Evolutionary conservation across 768 basidiomycete genomes (phyloP).

Genomic region (Suillus plorans): DNA sequence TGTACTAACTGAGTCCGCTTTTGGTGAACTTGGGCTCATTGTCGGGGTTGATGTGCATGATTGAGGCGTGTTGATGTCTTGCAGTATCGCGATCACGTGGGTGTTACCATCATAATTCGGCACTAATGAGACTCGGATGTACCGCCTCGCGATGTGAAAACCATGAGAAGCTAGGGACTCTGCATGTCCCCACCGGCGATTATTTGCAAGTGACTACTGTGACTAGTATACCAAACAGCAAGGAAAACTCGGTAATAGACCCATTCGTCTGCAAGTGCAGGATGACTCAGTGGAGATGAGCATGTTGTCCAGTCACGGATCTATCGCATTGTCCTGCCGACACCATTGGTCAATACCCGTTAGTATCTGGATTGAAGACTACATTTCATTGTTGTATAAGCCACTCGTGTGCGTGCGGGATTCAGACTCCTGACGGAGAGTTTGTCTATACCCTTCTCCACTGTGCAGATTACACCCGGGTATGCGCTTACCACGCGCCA

Average conservation of each 20-base stretch:
- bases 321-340: not conserved
- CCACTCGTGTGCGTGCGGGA: not conserved
- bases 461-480: not conserved
- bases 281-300: too few relatives aligned
- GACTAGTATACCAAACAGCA: too few relatives aligned
- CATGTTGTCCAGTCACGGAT: not conserved
- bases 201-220: too few relatives aligned
- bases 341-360: not conserved
- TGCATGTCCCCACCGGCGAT: too few relatives aligned
- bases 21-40: slow-evolving; percentile 10
- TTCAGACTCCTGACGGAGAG: not conserved
- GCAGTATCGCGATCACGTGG: not conserved
- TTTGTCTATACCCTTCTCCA: not conserved
- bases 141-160: too few relatives aligned
- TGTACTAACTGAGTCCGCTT: slow-evolving; percentile 18
- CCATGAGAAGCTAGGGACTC: too few relatives aligned
- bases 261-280: too few relatives aligned
- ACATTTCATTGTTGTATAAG: not conserved
- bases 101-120: too few relatives aligned
- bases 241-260: too few relatives aligned
- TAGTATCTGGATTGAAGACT: not conserved
- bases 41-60: slow-evolving; percentile 7
- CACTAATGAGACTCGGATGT: too few relatives aligned
- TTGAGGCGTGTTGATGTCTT: slow-evolving; percentile 1
- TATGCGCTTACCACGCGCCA: not conserved